Conservation (phyloP, 208 protist genomes). For the Acanthamoeba triangularis region DNA sequence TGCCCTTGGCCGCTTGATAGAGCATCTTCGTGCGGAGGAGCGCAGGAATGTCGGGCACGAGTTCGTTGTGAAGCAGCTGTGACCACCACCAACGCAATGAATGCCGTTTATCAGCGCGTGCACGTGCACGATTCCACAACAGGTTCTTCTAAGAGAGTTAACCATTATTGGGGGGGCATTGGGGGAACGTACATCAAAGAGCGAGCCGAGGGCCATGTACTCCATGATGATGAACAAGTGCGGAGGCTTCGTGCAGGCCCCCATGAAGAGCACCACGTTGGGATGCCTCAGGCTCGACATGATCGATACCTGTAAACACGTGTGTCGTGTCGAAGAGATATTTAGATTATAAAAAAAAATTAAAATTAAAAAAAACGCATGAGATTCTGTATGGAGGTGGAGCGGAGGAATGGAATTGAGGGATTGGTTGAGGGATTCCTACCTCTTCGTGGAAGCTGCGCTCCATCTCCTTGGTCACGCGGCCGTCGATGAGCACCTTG, state of each 20-base stretch:
- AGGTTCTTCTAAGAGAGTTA: too few species aligned
- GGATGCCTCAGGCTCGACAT: background rate
- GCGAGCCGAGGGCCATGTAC: slow-evolving; percentile 59
- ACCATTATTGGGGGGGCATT: too few species aligned
- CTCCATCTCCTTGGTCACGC: slow-evolving; percentile 18
- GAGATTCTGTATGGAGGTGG: too few species aligned
- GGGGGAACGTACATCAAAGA: slow-evolving; percentile 47
- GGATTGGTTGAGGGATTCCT: too few species aligned
- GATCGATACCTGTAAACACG: background rate
- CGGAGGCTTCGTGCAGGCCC: slow-evolving; percentile 28
- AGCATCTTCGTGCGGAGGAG: slow-evolving; percentile 26
- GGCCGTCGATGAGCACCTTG: slow-evolving; percentile 40
- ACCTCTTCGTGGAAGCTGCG: slow-evolving; percentile 31
- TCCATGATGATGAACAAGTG: slow-evolving; percentile 68
- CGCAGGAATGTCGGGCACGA: slow-evolving; percentile 14
- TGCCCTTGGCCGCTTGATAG: slow-evolving; percentile 66
- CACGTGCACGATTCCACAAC: too few species aligned
- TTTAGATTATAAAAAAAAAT: too few species aligned
- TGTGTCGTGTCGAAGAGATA: too few species aligned
- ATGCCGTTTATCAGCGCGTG: too few species aligned
- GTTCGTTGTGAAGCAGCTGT: slow-evolving; percentile 32
- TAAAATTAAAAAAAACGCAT: too few species aligned
- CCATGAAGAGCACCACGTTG: slow-evolving; percentile 68
- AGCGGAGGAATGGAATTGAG: too few species aligned
- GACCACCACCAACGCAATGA: too few species aligned